phyloP scores from a whole-genome alignment of 2,329 filamentous ascomycete species.

The Pyrenophora teres region DNA sequence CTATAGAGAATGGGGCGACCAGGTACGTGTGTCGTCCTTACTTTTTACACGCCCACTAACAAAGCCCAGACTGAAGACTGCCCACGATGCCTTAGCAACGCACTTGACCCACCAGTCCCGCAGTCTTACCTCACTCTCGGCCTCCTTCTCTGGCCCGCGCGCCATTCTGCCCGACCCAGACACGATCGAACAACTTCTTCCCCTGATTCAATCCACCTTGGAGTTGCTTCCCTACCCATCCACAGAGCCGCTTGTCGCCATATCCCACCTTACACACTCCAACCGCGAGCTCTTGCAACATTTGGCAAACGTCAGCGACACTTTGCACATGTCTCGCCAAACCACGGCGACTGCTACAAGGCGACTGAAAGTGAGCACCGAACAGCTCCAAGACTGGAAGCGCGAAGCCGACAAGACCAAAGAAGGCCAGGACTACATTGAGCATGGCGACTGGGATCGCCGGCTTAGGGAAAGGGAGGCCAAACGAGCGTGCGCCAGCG shows the following conservation, averaged over 20 bases:
- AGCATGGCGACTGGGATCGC: constrained; percentile 80
- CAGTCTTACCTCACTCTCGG: constrained; percentile 73
- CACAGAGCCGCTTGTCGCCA: constrained; percentile 65
- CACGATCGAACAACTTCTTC: constrained; percentile 70
- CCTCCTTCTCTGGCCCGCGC: constrained; percentile 72
- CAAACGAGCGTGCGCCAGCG: constrained; percentile 80
- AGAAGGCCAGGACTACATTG: constrained; percentile 80
- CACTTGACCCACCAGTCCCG: constrained; percentile 77
- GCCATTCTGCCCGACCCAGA: constrained; percentile 66
- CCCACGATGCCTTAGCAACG: constrained; percentile 73
- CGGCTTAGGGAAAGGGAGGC: constrained; percentile 78
- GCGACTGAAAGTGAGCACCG: constrained; percentile 78
- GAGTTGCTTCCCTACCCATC: constrained; percentile 71
- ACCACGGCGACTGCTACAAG: constrained; percentile 80
- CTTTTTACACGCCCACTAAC: constrained; percentile 16
- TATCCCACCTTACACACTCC: constrained; percentile 69
- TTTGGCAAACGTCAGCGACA: constrained; percentile 85
- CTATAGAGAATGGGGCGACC: constrained; percentile 72
- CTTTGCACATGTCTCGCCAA: constrained; percentile 91
- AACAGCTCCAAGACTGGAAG: constrained; percentile 83
- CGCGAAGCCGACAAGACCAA: constrained; percentile 82
- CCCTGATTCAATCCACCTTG: constrained; percentile 67
- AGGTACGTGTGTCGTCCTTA: constrained; percentile 55
- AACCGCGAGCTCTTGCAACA: constrained; percentile 75
- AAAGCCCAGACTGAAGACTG: constrained; percentile 68